Conservation (phyloP, 2,329 filamentous ascomycete genomes). For the Verticillium isaacii region DNA sequence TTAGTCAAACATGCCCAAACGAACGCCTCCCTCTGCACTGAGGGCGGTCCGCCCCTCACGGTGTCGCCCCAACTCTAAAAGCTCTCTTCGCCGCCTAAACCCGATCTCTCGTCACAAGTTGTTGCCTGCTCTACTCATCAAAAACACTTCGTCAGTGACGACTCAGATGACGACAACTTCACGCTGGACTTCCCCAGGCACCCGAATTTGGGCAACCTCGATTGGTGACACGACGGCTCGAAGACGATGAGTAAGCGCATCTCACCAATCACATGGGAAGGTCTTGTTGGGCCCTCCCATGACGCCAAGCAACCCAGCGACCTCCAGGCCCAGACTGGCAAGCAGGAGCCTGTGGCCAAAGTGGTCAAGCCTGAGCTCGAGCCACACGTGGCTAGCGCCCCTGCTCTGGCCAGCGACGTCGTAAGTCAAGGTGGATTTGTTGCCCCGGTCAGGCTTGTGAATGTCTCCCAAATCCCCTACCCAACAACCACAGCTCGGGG, state of each 20-base stretch:
- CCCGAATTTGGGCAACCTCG: background rate
- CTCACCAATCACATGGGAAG: background rate
- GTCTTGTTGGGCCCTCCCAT: background rate
- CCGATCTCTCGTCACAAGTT: background rate
- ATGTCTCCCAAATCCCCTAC: background rate
- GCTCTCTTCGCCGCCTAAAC: background rate
- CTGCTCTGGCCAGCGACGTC: background rate
- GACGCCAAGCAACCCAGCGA: background rate
- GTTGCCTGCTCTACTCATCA: background rate
- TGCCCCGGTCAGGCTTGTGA: background rate
- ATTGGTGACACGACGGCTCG: background rate
- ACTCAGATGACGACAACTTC: background rate
- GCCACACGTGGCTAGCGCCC: background rate
- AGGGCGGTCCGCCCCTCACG: background rate
- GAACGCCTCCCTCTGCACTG: background rate
- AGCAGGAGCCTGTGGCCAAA: background rate
- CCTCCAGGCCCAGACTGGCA: background rate
- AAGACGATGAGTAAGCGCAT: background rate
- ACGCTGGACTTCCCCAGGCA: background rate
- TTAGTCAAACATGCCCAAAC: background rate
- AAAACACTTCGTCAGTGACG: background rate
- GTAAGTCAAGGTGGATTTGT: background rate
- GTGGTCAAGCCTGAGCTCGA: background rate
- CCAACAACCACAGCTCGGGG: background rate
- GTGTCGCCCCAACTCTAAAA: background rate